phyloP scores from a whole-genome alignment of 2,329 filamentous ascomycete genomes.

The Pestalotiopsis sp. region DNA sequence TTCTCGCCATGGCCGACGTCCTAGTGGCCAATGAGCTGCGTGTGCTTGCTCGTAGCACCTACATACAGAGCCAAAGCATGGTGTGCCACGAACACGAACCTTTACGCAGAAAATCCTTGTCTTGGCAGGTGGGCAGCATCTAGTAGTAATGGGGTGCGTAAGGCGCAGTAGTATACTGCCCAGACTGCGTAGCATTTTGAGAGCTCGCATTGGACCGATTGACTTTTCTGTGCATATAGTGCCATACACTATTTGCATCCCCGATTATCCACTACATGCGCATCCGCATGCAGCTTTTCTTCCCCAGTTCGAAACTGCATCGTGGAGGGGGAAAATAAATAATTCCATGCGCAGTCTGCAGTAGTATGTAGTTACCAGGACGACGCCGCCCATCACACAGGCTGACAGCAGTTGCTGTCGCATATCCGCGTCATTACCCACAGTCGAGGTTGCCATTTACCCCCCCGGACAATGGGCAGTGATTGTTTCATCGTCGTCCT shows the following conservation, averaged over 20 bases:
- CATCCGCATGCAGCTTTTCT: neutral
- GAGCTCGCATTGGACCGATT: no score
- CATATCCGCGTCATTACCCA: slow-evolving; percentile 1
- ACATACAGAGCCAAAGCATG: neutral
- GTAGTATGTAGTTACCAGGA: neutral
- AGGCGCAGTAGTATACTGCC: neutral
- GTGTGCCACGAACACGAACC: slow-evolving; percentile 6
- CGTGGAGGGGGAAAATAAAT: neutral
- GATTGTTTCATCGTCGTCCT: slow-evolving; percentile 6
- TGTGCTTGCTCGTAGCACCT: neutral
- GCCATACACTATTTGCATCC: neutral
- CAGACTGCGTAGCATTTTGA: neutral
- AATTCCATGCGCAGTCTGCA: neutral
- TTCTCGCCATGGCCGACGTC: neutral
- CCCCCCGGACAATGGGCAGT: neutral
- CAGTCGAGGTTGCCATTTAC: neutral
- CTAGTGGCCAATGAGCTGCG: neutral
- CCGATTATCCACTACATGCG: neutral
- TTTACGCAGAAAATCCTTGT: neutral
- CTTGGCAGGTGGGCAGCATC: neutral
- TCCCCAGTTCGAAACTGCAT: neutral
- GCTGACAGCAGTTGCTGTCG: neutral
- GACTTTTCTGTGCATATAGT: neutral
- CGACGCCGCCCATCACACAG: neutral
- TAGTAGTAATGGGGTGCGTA: neutral